A percentile compares a stretch with the other conserved stretches of the same genome.
phyloP scores from a whole-genome alignment of 2,329 filamentous ascomycete genomes.

The Botrytis elliptica region DNA sequence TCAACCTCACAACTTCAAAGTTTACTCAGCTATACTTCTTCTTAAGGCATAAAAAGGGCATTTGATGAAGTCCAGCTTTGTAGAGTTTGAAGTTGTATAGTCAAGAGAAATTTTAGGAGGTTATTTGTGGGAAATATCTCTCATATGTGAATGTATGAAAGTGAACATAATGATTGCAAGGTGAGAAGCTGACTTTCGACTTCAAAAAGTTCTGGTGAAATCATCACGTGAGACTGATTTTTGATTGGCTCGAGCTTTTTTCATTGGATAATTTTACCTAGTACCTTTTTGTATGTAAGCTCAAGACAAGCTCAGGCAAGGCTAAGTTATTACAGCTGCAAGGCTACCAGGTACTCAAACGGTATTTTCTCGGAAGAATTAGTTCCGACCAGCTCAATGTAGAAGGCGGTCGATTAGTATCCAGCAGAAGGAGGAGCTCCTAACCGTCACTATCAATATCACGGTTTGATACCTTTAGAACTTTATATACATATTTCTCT shows the following conservation, averaged over 20 bases:
- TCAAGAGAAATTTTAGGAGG: not conserved
- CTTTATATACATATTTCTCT: not conserved
- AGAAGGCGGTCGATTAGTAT: constrained; percentile 8
- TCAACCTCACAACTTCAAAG: constrained; percentile 9
- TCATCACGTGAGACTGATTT: not conserved
- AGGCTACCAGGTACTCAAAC: not conserved
- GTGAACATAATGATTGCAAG: not conserved
- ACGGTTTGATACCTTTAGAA: not conserved
- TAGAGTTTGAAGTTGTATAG: not conserved
- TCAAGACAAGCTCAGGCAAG: not conserved
- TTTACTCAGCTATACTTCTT: not conserved
- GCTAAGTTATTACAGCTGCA: not conserved
- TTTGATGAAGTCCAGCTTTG: not conserved
- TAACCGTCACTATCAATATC: not conserved
- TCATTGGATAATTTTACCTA: not conserved
- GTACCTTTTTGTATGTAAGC: not conserved
- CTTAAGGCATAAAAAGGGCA: constrained; percentile 1
- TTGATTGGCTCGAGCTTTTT: not conserved
- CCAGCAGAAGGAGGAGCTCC: not conserved
- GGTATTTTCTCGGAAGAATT: not conserved
- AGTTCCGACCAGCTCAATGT: not conserved
- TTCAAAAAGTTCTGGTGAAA: not conserved
- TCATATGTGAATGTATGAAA: not conserved
- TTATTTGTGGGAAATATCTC: not conserved
- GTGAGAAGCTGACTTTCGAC: not conserved